Conservation (phyloP, 2,329 filamentous ascomycete genomes). For the Tolypocladium album region DNA sequence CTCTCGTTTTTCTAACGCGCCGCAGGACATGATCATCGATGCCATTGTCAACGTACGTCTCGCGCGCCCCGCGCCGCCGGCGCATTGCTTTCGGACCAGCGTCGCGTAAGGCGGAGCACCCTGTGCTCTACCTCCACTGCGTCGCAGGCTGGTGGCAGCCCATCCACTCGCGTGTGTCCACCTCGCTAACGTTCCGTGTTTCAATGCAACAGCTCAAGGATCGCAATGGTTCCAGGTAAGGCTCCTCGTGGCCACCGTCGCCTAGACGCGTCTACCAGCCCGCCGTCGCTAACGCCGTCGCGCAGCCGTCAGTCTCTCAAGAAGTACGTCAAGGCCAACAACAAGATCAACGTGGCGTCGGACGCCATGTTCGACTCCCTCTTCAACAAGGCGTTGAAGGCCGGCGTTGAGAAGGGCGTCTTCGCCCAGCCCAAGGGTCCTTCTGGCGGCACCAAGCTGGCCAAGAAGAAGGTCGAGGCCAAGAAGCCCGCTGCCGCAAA, state of each 20-base stretch:
- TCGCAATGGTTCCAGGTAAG: constrained; percentile 43
- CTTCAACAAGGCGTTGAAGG: constrained; percentile 77
- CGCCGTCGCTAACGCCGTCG: constrained; percentile 5
- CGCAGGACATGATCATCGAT: constrained; percentile 52
- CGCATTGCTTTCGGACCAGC: constrained; percentile 20
- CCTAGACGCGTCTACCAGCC: background rate
- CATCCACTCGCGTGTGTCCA: background rate
- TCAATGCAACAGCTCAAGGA: constrained; percentile 43
- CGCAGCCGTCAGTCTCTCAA: constrained; percentile 47
- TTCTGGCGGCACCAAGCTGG: constrained; percentile 86
- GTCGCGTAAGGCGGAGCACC: background rate
- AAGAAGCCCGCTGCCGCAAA: constrained; percentile 25
- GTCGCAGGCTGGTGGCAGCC: background rate
- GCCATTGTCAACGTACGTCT: constrained; percentile 49
- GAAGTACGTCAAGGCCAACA: constrained; percentile 50
- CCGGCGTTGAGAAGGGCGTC: constrained; percentile 74
- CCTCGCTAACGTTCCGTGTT: constrained; percentile 25
- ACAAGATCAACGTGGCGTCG: constrained; percentile 30
- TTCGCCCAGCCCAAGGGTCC: constrained; percentile 87
- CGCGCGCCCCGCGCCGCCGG: constrained; percentile 19
- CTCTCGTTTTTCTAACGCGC: constrained; percentile 12
- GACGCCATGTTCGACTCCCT: constrained; percentile 56
- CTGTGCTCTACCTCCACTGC: background rate
- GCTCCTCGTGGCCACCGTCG: background rate
- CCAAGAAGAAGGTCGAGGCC: constrained; percentile 54